These are phyloP conservation scores for Vitis hybrid DNA, from an alignment of 177 flowering plant genomes.

Conservation along the genomic window DNA sequence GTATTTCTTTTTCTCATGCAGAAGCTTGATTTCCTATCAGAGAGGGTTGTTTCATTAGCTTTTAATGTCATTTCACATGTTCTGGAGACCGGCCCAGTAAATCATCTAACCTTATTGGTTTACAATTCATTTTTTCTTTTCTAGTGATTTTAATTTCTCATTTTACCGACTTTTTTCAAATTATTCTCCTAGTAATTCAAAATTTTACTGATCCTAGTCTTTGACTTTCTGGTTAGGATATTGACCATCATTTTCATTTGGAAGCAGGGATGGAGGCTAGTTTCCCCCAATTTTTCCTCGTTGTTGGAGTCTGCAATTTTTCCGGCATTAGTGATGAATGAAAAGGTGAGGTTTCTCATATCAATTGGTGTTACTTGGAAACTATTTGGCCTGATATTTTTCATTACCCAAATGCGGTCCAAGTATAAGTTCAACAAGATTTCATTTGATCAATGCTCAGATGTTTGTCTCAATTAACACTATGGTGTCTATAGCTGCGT, in stretches of 20 bases:
- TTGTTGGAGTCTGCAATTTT: slow-evolving; percentile 71
- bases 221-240: neutral
- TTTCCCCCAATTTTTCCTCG: slow-evolving; percentile 70
- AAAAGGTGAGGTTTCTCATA: slow-evolving; percentile 46
- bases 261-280: slow-evolving; percentile 78
- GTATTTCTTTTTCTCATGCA: slow-evolving; percentile 30
- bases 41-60: slow-evolving; percentile 65
- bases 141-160: neutral
- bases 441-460: no score
- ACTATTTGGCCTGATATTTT: no score
- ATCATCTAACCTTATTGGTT: slow-evolving; percentile 15
- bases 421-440: no score
- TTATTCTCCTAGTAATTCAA: neutral
- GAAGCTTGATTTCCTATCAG: slow-evolving; percentile 61
- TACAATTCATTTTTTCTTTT: slow-evolving; percentile 3
- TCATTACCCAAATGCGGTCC: no score
- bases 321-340: slow-evolving; percentile 64
- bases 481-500: no score
- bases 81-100: slow-evolving; percentile 81
- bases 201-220: neutral
- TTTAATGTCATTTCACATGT: slow-evolving; percentile 73
- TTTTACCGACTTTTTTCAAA: neutral
- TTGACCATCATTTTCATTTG: slow-evolving; percentile 6
- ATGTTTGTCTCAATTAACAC: no score
- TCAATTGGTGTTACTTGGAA: neutral